Conservation (phyloP, 1,284 basidiomycete genomes). For the Thelephora terrestris region DNA sequence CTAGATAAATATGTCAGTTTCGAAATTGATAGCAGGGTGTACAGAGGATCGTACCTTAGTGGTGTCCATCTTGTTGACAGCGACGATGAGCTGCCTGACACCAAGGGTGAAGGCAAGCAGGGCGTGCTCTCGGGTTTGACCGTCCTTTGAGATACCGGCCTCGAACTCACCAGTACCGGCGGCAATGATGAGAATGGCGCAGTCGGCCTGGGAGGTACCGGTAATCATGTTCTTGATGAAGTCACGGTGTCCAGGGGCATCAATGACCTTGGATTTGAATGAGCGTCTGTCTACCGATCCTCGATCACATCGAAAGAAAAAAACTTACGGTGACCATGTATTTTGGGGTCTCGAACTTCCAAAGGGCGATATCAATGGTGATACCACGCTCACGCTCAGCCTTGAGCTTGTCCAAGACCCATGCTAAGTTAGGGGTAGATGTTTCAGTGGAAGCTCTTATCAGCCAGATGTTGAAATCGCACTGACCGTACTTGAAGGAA, state of each 20-base stretch:
- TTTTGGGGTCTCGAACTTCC: slow-evolving; percentile 98
- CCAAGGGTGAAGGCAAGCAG: slow-evolving; percentile 99
- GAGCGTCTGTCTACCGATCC: not conserved
- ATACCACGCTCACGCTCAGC: slow-evolving; percentile 99
- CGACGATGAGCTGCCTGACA: slow-evolving; percentile 99
- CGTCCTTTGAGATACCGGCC: slow-evolving; percentile 99
- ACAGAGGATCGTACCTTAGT: slow-evolving; percentile 58
- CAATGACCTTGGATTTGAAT: slow-evolving; percentile 62
- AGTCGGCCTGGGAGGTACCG: slow-evolving; percentile 99
- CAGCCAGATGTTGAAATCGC: slow-evolving; percentile 10
- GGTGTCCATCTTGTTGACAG: slow-evolving; percentile 99
- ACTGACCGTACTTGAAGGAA: slow-evolving; percentile 95
- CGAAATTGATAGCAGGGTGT: not conserved
- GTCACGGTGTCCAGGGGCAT: slow-evolving; percentile 99
- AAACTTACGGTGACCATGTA: slow-evolving; percentile 75
- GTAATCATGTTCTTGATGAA: slow-evolving; percentile 99
- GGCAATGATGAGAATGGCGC: slow-evolving; percentile 99
- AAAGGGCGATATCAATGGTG: slow-evolving; percentile 99
- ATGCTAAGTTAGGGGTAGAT: slow-evolving; percentile 45
- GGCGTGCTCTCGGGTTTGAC: slow-evolving; percentile 99
- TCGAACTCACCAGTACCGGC: slow-evolving; percentile 99
- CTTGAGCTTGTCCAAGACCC: slow-evolving; percentile 99
- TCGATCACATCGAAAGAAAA: slow-evolving; percentile 2
- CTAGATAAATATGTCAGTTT: slow-evolving; percentile 29
- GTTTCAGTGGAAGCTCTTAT: slow-evolving; percentile 13